phyloP scores from a whole-genome alignment of 352 stramenopile species.

The Globisporangium orthogonon region DNA sequence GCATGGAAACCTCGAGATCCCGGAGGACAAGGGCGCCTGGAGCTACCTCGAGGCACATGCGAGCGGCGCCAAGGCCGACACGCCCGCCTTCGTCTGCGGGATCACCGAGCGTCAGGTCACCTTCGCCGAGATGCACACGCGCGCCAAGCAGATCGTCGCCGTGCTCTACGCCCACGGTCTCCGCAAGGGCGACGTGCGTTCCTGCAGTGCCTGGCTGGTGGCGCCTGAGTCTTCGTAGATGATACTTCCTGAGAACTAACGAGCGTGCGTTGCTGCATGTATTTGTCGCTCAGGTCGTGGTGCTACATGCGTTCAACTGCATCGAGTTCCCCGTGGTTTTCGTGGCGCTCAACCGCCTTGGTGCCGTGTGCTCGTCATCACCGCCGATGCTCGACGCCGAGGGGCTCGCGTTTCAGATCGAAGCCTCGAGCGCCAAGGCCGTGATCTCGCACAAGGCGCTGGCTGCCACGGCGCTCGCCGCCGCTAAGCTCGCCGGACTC shows the following conservation, averaged over 20 bases:
- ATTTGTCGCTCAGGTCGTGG: slow-evolving; percentile 17
- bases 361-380: slow-evolving; percentile 32
- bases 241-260: slow-evolving; percentile 21
- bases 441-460: slow-evolving; percentile 31
- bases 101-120: slow-evolving; percentile 42
- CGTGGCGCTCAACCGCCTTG: slow-evolving; percentile 30
- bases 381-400: slow-evolving; percentile 29
- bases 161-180: slow-evolving; percentile 37
- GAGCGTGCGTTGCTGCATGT: background rate
- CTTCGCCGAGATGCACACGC: slow-evolving; percentile 35
- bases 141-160: slow-evolving; percentile 30
- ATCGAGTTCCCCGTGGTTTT: slow-evolving; percentile 45
- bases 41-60: slow-evolving; percentile 33
- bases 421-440: slow-evolving; percentile 20
- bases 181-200: slow-evolving; percentile 41
- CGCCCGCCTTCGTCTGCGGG: slow-evolving; percentile 46
- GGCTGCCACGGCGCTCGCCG: slow-evolving; percentile 19
- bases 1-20: slow-evolving; percentile 3
- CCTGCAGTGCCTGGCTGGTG: background rate
- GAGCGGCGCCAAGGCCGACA: slow-evolving; percentile 21
- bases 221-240: background rate
- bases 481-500: slow-evolving; percentile 13
- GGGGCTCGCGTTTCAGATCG: slow-evolving; percentile 31
- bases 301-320: slow-evolving; percentile 51
- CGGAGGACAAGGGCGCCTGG: slow-evolving; percentile 13